Conservation (phyloP, 192 early-diverging fungal species). For the Coemansia sp. region DNA sequence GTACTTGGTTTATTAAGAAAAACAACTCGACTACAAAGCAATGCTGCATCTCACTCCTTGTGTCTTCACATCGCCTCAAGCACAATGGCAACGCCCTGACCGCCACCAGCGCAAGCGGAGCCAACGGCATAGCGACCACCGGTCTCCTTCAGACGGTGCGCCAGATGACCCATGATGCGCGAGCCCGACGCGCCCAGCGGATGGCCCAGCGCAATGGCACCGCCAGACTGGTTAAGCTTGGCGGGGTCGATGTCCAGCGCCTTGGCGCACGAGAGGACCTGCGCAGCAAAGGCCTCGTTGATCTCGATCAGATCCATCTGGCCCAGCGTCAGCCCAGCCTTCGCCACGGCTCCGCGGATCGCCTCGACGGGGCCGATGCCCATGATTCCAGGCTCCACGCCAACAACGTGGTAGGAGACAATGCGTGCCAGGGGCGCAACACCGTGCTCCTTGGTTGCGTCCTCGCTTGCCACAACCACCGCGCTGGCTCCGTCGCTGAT, state of each 20-base stretch:
- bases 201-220: slow-evolving; percentile 92
- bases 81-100: slow-evolving; percentile 78
- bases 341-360: slow-evolving; percentile 80
- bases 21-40: too few species aligned
- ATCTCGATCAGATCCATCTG: slow-evolving; percentile 94
- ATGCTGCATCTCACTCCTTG: too few species aligned
- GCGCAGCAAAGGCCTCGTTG: slow-evolving; percentile 98
- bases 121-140: slow-evolving; percentile 86
- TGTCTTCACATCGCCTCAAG: slow-evolving; percentile 57
- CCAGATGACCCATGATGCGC: slow-evolving; percentile 88
- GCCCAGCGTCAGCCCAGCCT: slow-evolving; percentile 71
- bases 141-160: slow-evolving; percentile 80
- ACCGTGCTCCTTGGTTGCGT: slow-evolving; percentile 75
- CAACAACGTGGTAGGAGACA: slow-evolving; percentile 80
- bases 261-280: slow-evolving; percentile 86
- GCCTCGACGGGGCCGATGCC: slow-evolving; percentile 95
- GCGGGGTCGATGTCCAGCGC: slow-evolving; percentile 78
- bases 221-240: slow-evolving; percentile 86
- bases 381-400: slow-evolving; percentile 93
- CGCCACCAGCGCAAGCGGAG: slow-evolving; percentile 95
- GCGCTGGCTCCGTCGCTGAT: slow-evolving; percentile 94
- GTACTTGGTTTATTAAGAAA: too few species aligned
- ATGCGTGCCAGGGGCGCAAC: slow-evolving; percentile 85
- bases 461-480: slow-evolving; percentile 82
- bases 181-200: slow-evolving; percentile 95